Percentiles rank a stretch among this genome's conserved stretches.
Evolutionary conservation across 2,329 filamentous ascomycete genomes (phyloP).

Genomic region (Kalmusia sp.): DNA sequence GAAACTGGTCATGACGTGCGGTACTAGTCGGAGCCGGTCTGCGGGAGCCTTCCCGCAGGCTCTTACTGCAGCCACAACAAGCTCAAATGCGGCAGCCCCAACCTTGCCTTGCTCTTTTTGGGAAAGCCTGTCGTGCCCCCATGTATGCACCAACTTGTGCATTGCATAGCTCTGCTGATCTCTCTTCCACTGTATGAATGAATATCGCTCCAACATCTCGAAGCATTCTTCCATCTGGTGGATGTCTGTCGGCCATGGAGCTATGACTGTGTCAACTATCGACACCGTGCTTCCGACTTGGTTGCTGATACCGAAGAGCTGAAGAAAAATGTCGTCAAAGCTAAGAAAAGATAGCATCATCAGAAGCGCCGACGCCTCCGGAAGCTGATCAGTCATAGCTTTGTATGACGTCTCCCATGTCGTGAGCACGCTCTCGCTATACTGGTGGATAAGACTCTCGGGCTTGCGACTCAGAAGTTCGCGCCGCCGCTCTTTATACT

Average conservation of each 20-base stretch:
- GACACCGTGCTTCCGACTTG: background rate
- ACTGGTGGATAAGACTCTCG: conserved; percentile 22
- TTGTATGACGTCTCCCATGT: conserved; percentile 28
- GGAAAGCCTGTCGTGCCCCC: conserved; percentile 18
- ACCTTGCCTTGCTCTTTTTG: conserved; percentile 10
- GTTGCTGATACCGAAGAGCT: conserved; percentile 9
- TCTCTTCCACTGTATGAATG: conserved; percentile 21
- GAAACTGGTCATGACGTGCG: conserved; percentile 23
- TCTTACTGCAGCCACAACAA: conserved; percentile 7
- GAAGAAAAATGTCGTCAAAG: conserved; percentile 19
- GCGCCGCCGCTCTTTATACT: conserved; percentile 20
- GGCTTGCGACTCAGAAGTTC: conserved; percentile 22
- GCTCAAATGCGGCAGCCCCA: conserved; percentile 7
- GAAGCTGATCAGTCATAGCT: conserved; percentile 16
- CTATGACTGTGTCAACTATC: background rate
- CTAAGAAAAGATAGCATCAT: conserved; percentile 15
- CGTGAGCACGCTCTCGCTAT: conserved; percentile 29
- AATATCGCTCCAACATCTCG: conserved; percentile 16
- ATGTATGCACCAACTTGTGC: conserved; percentile 30
- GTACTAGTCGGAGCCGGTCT: conserved; percentile 16
- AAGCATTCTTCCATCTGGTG: conserved; percentile 19
- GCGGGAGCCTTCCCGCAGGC: background rate
- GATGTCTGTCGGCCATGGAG: conserved; percentile 3
- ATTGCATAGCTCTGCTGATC: conserved; percentile 26
- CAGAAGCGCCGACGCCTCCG: conserved; percentile 21